Evolutionary conservation across 2,329 filamentous ascomycete genomes (phyloP).

Genomic region (Arthrobotrys sphaeroides): DNA sequence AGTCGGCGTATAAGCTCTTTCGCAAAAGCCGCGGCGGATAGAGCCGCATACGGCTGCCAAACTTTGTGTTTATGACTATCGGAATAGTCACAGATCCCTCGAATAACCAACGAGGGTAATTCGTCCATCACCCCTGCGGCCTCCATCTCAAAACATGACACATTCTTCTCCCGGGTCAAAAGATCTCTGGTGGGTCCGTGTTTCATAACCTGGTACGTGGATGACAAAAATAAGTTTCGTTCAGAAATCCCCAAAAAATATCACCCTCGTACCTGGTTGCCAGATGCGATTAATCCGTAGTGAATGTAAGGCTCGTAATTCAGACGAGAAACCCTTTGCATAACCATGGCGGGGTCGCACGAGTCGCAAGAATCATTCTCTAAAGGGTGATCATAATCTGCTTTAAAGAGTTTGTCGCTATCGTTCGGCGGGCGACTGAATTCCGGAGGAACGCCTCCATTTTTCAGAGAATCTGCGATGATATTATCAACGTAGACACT

Average conservation of each 20-base stretch:
- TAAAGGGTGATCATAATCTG: constrained; percentile 4
- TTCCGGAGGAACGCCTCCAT: not conserved
- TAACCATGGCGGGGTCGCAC: constrained; percentile 1
- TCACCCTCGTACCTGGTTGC: constrained; percentile 13
- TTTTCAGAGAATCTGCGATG: not conserved
- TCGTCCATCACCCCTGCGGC: constrained; percentile 52
- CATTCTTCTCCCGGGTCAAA: constrained; percentile 3
- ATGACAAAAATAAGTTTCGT: no score
- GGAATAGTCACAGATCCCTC: constrained; percentile 36
- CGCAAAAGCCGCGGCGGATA: constrained; percentile 19
- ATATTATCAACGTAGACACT: not conserved
- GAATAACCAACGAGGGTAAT: constrained; percentile 51
- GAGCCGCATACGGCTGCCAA: constrained; percentile 28
- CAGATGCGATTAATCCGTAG: constrained; percentile 30
- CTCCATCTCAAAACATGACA: constrained; percentile 60
- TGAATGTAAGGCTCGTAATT: not conserved
- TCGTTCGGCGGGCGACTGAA: not conserved
- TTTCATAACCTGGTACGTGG: constrained; percentile 54
- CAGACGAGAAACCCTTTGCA: not conserved
- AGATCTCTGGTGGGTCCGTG: constrained; percentile 34
- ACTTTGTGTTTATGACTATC: constrained; percentile 25
- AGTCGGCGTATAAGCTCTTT: constrained; percentile 10
- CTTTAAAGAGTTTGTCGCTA: not conserved
- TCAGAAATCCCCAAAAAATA: no score
- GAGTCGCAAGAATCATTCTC: not conserved